These are phyloP conservation scores for Geopyxis carbonaria DNA, from an alignment of 495 filamentous ascomycete species.

Conservation along the genomic window DNA sequence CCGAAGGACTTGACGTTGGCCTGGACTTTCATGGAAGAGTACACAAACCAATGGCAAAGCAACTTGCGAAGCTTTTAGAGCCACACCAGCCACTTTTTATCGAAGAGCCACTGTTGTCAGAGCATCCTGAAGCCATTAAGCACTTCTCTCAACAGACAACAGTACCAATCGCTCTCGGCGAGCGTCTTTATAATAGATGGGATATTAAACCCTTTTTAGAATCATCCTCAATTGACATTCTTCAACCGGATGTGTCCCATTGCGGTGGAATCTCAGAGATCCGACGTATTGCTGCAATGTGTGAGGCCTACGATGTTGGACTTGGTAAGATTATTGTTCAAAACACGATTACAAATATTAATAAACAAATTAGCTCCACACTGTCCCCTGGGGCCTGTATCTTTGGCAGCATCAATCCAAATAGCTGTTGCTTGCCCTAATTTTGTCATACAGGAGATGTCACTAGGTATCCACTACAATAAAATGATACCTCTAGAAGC, in stretches of 20 bases:
- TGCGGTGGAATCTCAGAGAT: constrained; percentile 62
- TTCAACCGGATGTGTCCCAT: constrained; percentile 64
- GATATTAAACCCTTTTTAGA: constrained; percentile 60
- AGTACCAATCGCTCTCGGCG: constrained; percentile 57
- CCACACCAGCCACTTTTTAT: constrained; percentile 61
- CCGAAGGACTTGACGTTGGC: constrained; percentile 50
- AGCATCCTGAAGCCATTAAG: constrained; percentile 54
- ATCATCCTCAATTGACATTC: constrained; percentile 49
- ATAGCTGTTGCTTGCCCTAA: constrained; percentile 47
- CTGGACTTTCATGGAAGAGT: constrained; percentile 67
- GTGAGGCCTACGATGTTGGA: constrained; percentile 62
- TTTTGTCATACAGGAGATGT: constrained; percentile 71
- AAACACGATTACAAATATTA: neutral
- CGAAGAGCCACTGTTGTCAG: constrained; percentile 58
- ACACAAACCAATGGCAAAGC: constrained; percentile 70
- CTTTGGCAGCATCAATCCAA: constrained; percentile 56
- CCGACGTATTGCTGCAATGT: constrained; percentile 52
- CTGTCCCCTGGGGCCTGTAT: constrained; percentile 61
- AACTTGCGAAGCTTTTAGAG: constrained; percentile 52
- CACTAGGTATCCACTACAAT: constrained; percentile 65
- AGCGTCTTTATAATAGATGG: constrained; percentile 59
- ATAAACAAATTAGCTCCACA: constrained; percentile 38
- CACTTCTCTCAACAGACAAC: constrained; percentile 43
- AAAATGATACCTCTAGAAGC: constrained; percentile 31
- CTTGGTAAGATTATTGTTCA: constrained; percentile 21